Percentiles rank a stretch among this genome's conserved stretches.
Conservation (phyloP, 805 yeast genomes). For the Candida tallmaniae region DNA sequence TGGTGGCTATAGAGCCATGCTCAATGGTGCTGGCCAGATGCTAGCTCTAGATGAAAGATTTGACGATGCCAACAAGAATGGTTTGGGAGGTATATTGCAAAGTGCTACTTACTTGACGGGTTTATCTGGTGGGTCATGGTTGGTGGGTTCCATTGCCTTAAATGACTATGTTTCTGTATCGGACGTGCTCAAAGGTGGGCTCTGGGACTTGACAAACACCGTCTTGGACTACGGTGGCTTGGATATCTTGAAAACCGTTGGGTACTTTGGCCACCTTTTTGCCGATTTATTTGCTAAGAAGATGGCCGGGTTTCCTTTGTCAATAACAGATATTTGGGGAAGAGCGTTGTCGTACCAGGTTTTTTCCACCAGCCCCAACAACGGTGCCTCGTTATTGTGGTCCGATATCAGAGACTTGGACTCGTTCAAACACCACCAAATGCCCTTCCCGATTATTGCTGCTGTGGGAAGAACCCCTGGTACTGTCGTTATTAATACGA, state of each 20-base stretch:
- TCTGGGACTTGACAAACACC: slow-evolving; percentile 54
- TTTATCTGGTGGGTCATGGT: slow-evolving; percentile 59
- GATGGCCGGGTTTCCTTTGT: slow-evolving; percentile 31
- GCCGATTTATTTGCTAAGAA: slow-evolving; percentile 26
- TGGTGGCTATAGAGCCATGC: slow-evolving; percentile 90
- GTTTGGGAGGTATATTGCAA: slow-evolving; percentile 75
- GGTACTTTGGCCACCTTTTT: slow-evolving; percentile 30
- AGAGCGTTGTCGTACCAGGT: slow-evolving; percentile 38
- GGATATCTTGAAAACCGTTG: slow-evolving; percentile 60
- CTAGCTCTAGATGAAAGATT: slow-evolving; percentile 77
- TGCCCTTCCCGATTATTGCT: slow-evolving; percentile 38
- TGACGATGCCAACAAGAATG: slow-evolving; percentile 43
- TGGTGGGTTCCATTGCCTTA: slow-evolving; percentile 60
- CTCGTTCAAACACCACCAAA: slow-evolving; percentile 23
- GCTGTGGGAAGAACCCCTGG: slow-evolving; percentile 36
- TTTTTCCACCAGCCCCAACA: slow-evolving; percentile 23
- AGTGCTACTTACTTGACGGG: slow-evolving; percentile 72
- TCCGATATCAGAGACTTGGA: slow-evolving; percentile 20
- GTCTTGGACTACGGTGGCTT: slow-evolving; percentile 61
- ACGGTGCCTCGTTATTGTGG: slow-evolving; percentile 27
- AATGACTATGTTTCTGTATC: slow-evolving; percentile 55
- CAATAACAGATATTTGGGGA: slow-evolving; percentile 42
- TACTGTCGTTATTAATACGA: slow-evolving; percentile 21
- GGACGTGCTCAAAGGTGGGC: slow-evolving; percentile 21
- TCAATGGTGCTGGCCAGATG: slow-evolving; percentile 78